These are phyloP conservation scores for Thielaviopsis euricoi DNA, from an alignment of 2,329 filamentous ascomycete genomes.

Conservation along the genomic window DNA sequence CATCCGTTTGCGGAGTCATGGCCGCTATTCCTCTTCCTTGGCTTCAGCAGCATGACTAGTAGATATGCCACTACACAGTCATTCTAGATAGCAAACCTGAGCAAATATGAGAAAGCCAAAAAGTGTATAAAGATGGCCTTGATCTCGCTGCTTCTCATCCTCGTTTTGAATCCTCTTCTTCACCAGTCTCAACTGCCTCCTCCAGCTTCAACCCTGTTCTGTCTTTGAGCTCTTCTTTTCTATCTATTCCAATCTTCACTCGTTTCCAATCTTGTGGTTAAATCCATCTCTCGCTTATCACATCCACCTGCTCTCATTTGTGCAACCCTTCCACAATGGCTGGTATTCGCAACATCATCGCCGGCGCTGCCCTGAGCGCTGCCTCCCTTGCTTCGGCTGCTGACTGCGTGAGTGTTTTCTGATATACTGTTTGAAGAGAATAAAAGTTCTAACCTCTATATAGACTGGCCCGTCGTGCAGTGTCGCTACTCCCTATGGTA, in stretches of 20 bases:
- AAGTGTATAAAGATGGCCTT: no score
- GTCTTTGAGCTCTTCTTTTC: no score
- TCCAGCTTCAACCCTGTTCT: no score
- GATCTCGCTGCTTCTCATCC: no score
- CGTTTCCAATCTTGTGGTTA: not conserved
- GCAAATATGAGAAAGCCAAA: no score
- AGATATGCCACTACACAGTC: no score
- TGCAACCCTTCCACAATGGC: constrained; percentile 1
- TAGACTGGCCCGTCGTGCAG: not conserved
- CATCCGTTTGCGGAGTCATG: no score
- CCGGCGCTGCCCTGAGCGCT: constrained; percentile 1
- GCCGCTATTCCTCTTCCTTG: no score
- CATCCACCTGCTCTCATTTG: not conserved
- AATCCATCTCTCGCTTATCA: not conserved
- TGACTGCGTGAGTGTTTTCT: constrained; percentile 5
- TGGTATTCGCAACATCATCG: constrained; percentile 6
- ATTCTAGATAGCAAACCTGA: no score
- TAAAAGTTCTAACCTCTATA: not conserved
- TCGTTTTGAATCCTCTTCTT: no score
- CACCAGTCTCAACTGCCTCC: no score
- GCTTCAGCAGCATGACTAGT: no score
- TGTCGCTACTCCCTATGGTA: not conserved
- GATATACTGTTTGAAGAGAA: not conserved
- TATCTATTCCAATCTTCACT: not conserved
- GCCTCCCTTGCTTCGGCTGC: not conserved